Evolutionary conservation across 768 basidiomycete genomes (phyloP).

Genomic region (Amanita muscaria): DNA sequence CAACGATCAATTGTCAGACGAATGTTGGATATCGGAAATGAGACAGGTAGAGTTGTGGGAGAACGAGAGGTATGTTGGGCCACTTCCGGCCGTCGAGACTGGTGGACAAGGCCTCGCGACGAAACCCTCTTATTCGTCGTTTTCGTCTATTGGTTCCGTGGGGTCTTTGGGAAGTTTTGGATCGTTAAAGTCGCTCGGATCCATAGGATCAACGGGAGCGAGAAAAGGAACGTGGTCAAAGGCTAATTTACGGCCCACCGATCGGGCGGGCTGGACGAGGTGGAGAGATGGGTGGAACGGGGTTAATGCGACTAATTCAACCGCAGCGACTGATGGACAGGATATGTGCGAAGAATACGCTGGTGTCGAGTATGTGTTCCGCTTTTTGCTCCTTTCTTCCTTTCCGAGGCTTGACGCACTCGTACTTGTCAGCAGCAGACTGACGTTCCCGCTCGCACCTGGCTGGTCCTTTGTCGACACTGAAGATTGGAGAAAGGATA

Average conservation of each 20-base stretch:
- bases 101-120: no score
- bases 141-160: neutral
- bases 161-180: no score
- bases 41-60: constrained; percentile 71
- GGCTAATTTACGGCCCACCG: constrained; percentile 30
- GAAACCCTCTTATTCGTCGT: no score
- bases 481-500: constrained; percentile 70
- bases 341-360: constrained; percentile 32
- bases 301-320: no score
- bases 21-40: constrained; percentile 56
- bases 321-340: constrained; percentile 31
- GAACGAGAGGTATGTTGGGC: constrained; percentile 50
- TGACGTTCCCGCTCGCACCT: constrained; percentile 68
- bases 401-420: constrained; percentile 7
- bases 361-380: constrained; percentile 51
- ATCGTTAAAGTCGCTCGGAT: no score
- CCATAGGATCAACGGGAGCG: no score
- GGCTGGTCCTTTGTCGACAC: constrained; percentile 71
- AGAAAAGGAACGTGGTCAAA: constrained; percentile 34
- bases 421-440: constrained; percentile 50
- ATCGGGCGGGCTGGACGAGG: constrained; percentile 62
- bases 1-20: constrained; percentile 56
- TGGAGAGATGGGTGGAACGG: constrained; percentile 62
- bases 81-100: neutral
- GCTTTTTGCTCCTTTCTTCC: constrained; percentile 3